Evolutionary conservation across 2,329 filamentous ascomycete species (phyloP), one percentile per base, ranked within the genome.

Genomic region (Bipolaris sorokiniana): DNA sequence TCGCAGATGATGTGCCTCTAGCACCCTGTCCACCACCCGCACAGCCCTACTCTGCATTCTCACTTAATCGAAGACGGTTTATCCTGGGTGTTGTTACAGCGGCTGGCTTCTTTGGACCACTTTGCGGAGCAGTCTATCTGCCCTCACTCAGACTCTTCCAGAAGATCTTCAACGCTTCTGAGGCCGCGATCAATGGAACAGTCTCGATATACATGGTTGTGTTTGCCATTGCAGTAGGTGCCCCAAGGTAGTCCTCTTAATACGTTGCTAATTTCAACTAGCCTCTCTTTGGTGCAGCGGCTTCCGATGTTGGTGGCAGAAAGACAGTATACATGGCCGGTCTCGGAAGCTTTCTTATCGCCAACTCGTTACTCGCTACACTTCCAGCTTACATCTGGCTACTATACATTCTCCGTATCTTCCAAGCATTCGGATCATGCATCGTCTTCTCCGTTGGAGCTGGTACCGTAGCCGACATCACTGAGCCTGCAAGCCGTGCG

Each of bases 181-280:
- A 65, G 23, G 73, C 75, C 5, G 71, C 66, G 2, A 76, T 81
- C 36, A 81, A 81, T 60, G 77, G 72, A 3, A 79, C 79, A 0
- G 78, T 81, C n/a, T 75, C 76, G 0, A 74, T 80, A 3, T 81
- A 80, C 61, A 80, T 79, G 77, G 68, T 75, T 9, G 72, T 79
- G 0, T 81, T 81, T 54, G 79, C 78, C 15, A 49, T 81, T 15
- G 74, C 73, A 37, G 61, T 69, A 63, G 16, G 61, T 65, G 6
- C 7, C 26, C 16, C 31, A 18, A 18, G 5, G 18, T 5, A 15
- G 48, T 2, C 42, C 0, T 23, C 38, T 3, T 3, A 18, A 26
- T 10, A 18, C 16, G 31, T 36, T 3, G 37, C 63, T 68, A 37
- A 68, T 44, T 37, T 22, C 9, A 1, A 16, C 10, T 45, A 68